Evolutionary conservation across 805 yeast species (phyloP).

Genomic region (Alloascoidea hylecoeti): DNA sequence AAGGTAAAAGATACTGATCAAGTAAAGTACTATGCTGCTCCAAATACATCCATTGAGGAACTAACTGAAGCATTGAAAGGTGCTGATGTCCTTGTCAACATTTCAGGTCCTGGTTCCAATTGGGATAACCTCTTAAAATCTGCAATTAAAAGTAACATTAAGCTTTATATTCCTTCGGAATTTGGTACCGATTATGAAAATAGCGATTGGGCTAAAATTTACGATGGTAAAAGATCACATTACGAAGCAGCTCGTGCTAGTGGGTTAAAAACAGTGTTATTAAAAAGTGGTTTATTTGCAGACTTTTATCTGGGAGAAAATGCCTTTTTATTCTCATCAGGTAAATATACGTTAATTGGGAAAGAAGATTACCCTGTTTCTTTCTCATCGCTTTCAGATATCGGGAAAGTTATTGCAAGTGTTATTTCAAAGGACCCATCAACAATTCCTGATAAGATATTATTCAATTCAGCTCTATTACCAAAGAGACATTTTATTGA

Average conservation of each 20-base stretch:
- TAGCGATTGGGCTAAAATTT: conserved; percentile 2
- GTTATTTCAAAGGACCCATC: conserved; percentile 23
- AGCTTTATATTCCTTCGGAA: conserved; percentile 44
- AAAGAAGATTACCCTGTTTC: conserved; percentile 22
- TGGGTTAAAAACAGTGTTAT: conserved; percentile 13
- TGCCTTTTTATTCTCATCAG: conserved; percentile 12
- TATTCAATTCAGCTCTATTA: conserved; percentile 26
- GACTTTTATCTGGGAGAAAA: conserved; percentile 17
- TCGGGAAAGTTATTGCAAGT: conserved; percentile 28
- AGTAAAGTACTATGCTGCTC: neutral
- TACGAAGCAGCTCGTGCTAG: conserved; percentile 8
- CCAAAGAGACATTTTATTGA: conserved; percentile 23
- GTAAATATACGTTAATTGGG: conserved; percentile 24
- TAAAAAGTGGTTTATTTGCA: conserved; percentile 10
- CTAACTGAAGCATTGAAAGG: conserved; percentile 26
- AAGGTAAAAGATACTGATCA: conserved; percentile 17
- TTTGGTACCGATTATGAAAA: conserved; percentile 31
- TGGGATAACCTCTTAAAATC: conserved; percentile 23
- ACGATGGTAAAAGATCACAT: conserved; percentile 7
- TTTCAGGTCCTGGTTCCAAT: conserved; percentile 20
- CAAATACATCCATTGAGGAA: conserved; percentile 1
- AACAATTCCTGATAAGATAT: conserved; percentile 27
- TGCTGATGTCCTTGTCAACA: conserved; percentile 35
- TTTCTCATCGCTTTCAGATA: conserved; percentile 23
- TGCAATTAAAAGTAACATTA: conserved; percentile 27